These are phyloP conservation scores for Pichia phayaonensis DNA, from an alignment of 805 yeast genomes.

Conservation along the genomic window DNA sequence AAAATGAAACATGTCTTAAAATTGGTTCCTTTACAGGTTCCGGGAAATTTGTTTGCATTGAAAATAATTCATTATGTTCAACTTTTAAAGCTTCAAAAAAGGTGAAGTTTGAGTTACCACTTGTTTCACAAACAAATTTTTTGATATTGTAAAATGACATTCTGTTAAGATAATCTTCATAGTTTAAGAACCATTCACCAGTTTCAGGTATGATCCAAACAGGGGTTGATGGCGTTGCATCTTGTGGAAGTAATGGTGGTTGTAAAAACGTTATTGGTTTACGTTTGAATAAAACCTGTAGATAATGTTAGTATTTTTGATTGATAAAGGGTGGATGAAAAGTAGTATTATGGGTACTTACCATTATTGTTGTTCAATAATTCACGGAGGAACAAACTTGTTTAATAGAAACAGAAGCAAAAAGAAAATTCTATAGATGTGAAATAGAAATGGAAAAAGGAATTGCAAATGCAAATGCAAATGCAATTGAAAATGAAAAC, in stretches of 20 bases:
- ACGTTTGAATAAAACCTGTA: conserved; percentile 66
- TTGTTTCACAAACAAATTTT: conserved; percentile 90
- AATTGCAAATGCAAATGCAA: background rate
- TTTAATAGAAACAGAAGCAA: background rate
- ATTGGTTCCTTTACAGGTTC: conserved; percentile 89
- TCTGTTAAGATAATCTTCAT: conserved; percentile 66
- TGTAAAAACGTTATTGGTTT: conserved; percentile 56
- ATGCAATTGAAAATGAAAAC: background rate
- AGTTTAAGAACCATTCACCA: conserved; percentile 76
- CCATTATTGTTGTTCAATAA: background rate
- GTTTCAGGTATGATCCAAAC: conserved; percentile 84
- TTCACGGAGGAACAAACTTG: background rate
- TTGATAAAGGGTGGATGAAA: background rate
- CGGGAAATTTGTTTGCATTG: conserved; percentile 78
- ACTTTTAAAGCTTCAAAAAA: conserved; percentile 81
- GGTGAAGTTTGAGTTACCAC: conserved; percentile 88
- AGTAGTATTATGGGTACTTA: background rate
- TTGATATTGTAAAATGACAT: conserved; percentile 65
- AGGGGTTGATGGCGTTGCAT: conserved; percentile 44
- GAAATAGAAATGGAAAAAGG: background rate
- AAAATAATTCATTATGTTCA: conserved; percentile 55
- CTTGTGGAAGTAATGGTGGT: conserved; percentile 48
- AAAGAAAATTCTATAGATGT: background rate
- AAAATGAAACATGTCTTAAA: conserved; percentile 76
- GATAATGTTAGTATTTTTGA: background rate